Percentiles rank a stretch among this genome's conserved stretches.
These are phyloP conservation scores for Conticribra guillardii DNA, from an alignment of 108 stramenopile genomes.

Conservation along the genomic window DNA sequence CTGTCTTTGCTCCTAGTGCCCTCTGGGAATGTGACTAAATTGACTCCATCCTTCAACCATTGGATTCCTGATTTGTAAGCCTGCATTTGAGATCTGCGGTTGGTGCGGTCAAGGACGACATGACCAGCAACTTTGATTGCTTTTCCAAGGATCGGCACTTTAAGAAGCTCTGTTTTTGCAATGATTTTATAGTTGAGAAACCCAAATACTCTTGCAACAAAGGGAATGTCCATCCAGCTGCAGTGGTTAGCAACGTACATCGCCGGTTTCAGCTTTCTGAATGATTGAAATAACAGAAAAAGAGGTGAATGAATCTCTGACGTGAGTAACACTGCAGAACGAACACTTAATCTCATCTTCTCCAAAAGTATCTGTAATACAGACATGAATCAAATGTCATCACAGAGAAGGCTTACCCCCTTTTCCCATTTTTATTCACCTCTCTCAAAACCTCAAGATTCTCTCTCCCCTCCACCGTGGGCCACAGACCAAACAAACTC, in stretches of 20 bases:
- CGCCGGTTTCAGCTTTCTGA: constrained; percentile 49
- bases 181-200: constrained; percentile 60
- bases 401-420: constrained; percentile 31
- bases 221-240: constrained; percentile 69
- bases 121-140: constrained; percentile 53
- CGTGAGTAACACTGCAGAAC: too few relatives aligned
- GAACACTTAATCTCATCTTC: too few relatives aligned
- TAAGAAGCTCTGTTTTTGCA: constrained; percentile 57
- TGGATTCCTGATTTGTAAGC: constrained; percentile 55
- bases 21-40: constrained; percentile 60
- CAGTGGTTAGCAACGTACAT: constrained; percentile 68
- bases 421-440: constrained; percentile 48
- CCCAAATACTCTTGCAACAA: constrained; percentile 39
- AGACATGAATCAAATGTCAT: neutral
- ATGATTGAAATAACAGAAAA: neutral
- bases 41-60: constrained; percentile 52
- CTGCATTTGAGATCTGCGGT: constrained; percentile 47
- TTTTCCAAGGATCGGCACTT: constrained; percentile 61
- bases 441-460: constrained; percentile 46
- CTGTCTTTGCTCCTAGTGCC: constrained; percentile 60
- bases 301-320: too few relatives aligned
- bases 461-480: constrained; percentile 42
- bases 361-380: too few relatives aligned
- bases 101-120: constrained; percentile 52
- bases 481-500: constrained; percentile 43